Conservation (phyloP, 768 basidiomycete genomes). For the Psilocybe cubensis region DNA sequence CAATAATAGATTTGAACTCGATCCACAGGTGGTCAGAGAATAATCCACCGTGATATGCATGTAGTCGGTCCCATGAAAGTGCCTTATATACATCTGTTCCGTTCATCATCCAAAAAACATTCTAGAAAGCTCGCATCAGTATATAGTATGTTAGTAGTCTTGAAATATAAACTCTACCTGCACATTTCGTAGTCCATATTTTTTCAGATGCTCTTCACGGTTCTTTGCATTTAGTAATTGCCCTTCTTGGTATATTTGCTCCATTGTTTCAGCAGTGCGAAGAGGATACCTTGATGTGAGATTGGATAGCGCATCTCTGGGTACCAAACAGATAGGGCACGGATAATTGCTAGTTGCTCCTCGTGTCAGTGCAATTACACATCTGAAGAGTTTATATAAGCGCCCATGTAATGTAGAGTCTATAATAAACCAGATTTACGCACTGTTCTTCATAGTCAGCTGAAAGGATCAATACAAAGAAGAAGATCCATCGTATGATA, state of each 20-base stretch:
- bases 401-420: background rate
- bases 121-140: conserved; percentile 25
- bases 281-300: conserved; percentile 16
- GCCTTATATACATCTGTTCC: conserved; percentile 35
- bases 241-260: conserved; percentile 15
- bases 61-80: conserved; percentile 39
- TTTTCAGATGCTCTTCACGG: conserved; percentile 23
- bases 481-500: conserved; percentile 28
- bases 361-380: conserved; percentile 41
- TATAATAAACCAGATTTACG: conserved; percentile 16
- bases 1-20: conserved; percentile 25
- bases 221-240: conserved; percentile 9
- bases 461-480: conserved; percentile 36
- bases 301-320: conserved; percentile 24
- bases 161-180: conserved; percentile 15
- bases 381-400: conserved; percentile 21
- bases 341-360: conserved; percentile 32
- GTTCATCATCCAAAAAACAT: conserved; percentile 38
- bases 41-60: conserved; percentile 33
- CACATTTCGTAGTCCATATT: conserved; percentile 24
- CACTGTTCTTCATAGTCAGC: conserved; percentile 48
- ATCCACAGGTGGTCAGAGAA: conserved; percentile 34
- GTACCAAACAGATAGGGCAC: conserved; percentile 42
- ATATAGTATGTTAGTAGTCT: background rate
- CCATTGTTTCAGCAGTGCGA: conserved; percentile 19